Conservation (phyloP, 2,329 filamentous ascomycete genomes). For the Hypoxylon sp. region DNA sequence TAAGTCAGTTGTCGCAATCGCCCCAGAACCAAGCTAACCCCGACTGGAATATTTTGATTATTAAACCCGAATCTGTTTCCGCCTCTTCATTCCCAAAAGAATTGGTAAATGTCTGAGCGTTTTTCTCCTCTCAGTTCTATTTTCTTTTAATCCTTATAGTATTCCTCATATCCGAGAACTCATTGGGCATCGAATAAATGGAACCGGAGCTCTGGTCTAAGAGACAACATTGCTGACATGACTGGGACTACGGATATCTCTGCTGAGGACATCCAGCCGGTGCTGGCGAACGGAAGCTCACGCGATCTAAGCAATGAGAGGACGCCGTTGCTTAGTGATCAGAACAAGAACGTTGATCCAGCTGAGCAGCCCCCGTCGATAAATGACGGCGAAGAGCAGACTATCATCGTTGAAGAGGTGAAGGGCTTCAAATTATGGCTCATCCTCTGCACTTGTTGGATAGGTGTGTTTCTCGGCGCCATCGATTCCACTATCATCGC, state of each 20-base stretch:
- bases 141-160: neutral
- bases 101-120: conserved; percentile 5
- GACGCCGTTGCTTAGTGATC: conserved; percentile 48
- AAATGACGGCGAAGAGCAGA: conserved; percentile 61
- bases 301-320: conserved; percentile 35
- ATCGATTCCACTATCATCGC: conserved; percentile 87
- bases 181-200: neutral
- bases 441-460: conserved; percentile 69
- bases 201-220: neutral
- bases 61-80: conserved; percentile 27
- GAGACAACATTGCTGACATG: conserved; percentile 36
- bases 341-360: conserved; percentile 30
- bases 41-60: conserved; percentile 9
- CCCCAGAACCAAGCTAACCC: conserved; percentile 1
- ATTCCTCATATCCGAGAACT: neutral
- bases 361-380: conserved; percentile 37
- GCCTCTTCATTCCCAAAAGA: conserved; percentile 20
- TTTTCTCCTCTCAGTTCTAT: neutral
- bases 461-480: conserved; percentile 75
- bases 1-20: conserved; percentile 5
- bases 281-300: conserved; percentile 20
- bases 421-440: conserved; percentile 65
- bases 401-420: conserved; percentile 65
- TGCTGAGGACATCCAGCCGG: conserved; percentile 19
- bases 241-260: conserved; percentile 29